Evolutionary conservation across 345 rosid species (phyloP).

Genomic region (Bruguiera sexangula): DNA sequence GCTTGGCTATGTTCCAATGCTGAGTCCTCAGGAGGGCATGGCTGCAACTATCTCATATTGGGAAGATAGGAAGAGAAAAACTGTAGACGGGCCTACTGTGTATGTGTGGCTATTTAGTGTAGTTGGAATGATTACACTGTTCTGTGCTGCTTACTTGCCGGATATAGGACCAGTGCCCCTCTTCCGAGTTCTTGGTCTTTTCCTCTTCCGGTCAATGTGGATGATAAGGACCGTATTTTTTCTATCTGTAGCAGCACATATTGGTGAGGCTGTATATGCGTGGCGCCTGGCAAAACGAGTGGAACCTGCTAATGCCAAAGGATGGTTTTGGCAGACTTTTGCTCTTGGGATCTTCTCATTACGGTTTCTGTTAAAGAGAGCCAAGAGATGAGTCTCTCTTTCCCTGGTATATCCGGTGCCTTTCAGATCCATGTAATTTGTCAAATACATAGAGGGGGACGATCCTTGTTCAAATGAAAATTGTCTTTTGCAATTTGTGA

Average conservation of each 20-base stretch:
- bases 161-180: constrained; percentile 58
- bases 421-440: too few species aligned
- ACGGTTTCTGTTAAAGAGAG: constrained; percentile 63
- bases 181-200: constrained; percentile 49
- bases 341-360: constrained; percentile 62
- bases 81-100: constrained; percentile 65
- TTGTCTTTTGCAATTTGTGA: too few species aligned
- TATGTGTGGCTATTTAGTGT: constrained; percentile 48
- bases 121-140: constrained; percentile 48
- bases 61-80: constrained; percentile 64
- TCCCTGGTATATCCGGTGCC: background rate
- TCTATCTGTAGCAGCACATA: constrained; percentile 36
- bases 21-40: constrained; percentile 77
- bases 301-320: constrained; percentile 65
- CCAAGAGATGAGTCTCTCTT: constrained; percentile 23
- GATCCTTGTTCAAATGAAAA: too few species aligned
- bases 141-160: constrained; percentile 61
- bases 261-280: constrained; percentile 57
- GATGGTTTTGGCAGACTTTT: constrained; percentile 87
- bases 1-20: constrained; percentile 84
- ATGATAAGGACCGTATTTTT: constrained; percentile 39
- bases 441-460: too few species aligned
- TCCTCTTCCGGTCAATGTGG: constrained; percentile 51
- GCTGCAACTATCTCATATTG: constrained; percentile 77
- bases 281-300: constrained; percentile 60